phyloP scores from a whole-genome alignment of 768 basidiomycete genomes.

The Cystofilobasidium macerans region DNA sequence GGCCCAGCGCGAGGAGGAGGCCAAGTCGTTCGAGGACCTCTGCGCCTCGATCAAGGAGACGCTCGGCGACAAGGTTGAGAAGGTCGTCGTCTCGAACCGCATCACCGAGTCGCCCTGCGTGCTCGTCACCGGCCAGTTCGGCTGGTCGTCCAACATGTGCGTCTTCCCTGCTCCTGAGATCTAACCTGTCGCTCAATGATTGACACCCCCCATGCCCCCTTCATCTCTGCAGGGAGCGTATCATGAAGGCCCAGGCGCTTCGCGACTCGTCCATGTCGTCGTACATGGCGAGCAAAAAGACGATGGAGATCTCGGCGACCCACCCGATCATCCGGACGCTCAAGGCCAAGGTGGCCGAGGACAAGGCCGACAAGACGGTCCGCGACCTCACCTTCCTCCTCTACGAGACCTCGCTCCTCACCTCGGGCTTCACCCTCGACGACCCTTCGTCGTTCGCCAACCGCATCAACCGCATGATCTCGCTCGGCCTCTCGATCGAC shows the following conservation, averaged over 20 bases:
- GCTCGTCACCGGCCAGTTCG: conserved; percentile 96
- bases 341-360: conserved; percentile 86
- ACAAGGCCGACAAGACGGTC: conserved; percentile 97
- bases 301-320: conserved; percentile 80
- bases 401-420: conserved; percentile 79
- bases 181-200: not conserved
- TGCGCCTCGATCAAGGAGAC: conserved; percentile 95
- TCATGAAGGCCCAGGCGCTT: conserved; percentile 98
- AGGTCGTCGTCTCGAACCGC: conserved; percentile 95
- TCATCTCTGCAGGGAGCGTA: conserved; percentile 52
- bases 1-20: conserved; percentile 74
- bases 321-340: conserved; percentile 94
- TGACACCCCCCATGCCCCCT: not conserved
- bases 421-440: conserved; percentile 69
- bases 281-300: conserved; percentile 99
- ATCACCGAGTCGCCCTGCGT: conserved; percentile 94
- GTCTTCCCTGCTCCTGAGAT: not conserved
- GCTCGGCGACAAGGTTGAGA: conserved; percentile 98
- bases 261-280: conserved; percentile 96
- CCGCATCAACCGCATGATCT: conserved; percentile 96
- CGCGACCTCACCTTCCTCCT: conserved; percentile 89
- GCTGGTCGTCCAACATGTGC: conserved; percentile 99
- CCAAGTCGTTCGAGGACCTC: conserved; percentile 68
- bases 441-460: conserved; percentile 89
- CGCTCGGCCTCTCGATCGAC: conserved; percentile 45